Base-by-base conservation (phyloP, 768 basidiomycete genomes). In the Lactarius deliciosus region DNA sequence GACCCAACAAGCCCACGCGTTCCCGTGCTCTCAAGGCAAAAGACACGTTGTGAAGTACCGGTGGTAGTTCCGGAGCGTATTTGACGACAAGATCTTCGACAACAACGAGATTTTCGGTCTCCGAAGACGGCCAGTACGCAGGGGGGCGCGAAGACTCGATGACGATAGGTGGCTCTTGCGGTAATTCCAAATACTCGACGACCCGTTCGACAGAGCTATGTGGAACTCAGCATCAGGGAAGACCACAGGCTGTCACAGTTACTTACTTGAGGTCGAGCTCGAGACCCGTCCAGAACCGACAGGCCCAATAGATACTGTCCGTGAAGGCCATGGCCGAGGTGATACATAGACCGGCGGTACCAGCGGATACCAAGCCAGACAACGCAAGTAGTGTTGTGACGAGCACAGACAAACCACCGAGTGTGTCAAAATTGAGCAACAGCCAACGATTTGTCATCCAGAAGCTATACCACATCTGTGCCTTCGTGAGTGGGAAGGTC, bases 381-480 rank as follows among this genome's bases (percentile, higher is more conserved):
- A 96, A 82, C 0, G 92, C 85, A 70, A 96, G 87, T 41, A 95
- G 70, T 1, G 87, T 90, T 0, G 93, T 94, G 22, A 86, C 79
- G 30, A 94, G 79, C 9, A 94, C 89, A 1, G 88, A 85, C 22
- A 88, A 64, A 34, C 85, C 90, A 34, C 92, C 92, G 11, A 96
- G 82, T 1, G 80, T 70, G 75, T 97, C 94, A 73, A 94, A 96
- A 68, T 91, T 87, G 64, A 96, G 76, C 41, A 95, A 77, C 2
- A 96, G 81, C 92, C 90, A 94, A 59, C 93, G 80, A 70, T 92
- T 94, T 10, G 86, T 88, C 92, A 94, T 93, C 93, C 93, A 94
- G 76, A 90, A 90, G 16, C 79, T 83, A 73, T 92, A 91, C 89
- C 88, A 91, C 89, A 91, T 90, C 87, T 87, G 66, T 22, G 59